Base-by-base conservation (phyloP, 805 yeast genomes). In the Schwanniomyces vanrijiae region DNA sequence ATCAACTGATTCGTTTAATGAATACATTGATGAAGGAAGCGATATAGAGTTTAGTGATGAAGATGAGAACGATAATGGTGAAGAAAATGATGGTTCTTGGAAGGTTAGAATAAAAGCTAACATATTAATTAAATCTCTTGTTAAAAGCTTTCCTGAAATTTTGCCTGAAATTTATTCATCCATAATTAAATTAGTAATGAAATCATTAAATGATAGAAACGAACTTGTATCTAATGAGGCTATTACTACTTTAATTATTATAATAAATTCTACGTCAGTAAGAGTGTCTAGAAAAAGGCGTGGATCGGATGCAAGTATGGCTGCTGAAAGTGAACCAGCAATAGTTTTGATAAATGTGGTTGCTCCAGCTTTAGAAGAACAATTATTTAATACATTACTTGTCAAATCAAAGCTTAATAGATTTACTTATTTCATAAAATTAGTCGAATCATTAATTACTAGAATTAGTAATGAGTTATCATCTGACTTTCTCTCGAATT, bases 101-200 rank as follows among this genome's bases (percentile, higher is more conserved):
- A 83, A 80, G 52, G 64, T 87, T 16, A 69, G 94, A 49, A 68
- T 79, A 37, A 76, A 75, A 44, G 65, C 88, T 0, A 71, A 80
- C 5, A 66, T 64, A 25, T 56, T 82, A 28, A 55, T 77, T 6
- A 61, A 71, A 18, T 37, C 48, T 6, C 40, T 55, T 11, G 63
- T 77, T n/a, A 56, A 55, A 2, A 52, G 58, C 1, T 69, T 66
- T 43, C 80, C 83, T 2, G 44, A 49, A 1, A 46, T 59, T 1
- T 55, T 81, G 14, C 61, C 71, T 5, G 37, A 53, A 2, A 49
- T 78, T 7, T 75, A 72, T 46, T 47, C 59, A 2, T 37, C 46
- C 1, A 58, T 68, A 10, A 66, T 72, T 45, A 62, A 55, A 5
- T 48, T 49, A 1, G 44, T 80, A 3, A 54, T 77, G 10, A 47